Conservation (phyloP, 768 basidiomycete genomes). For the Rhizopogon vulgaris region DNA sequence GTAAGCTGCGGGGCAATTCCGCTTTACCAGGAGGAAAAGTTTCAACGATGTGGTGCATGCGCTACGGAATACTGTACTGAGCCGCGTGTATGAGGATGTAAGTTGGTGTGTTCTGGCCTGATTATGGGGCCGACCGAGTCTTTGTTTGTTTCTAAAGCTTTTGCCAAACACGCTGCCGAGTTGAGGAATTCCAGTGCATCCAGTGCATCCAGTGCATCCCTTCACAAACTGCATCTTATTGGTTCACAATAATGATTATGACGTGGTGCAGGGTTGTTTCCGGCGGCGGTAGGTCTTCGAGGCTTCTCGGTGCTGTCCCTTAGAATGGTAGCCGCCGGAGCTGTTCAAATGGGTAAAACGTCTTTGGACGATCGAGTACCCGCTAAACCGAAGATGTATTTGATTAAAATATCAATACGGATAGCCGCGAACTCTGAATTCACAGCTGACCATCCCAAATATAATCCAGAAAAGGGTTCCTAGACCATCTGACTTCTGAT, state of each 20-base stretch:
- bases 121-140: not conserved
- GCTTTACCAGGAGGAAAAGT: not conserved
- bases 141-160: constrained; percentile 6
- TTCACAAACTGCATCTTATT: not conserved
- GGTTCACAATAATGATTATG: not conserved
- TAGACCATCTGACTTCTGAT: constrained; percentile 69
- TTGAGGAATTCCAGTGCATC: not conserved
- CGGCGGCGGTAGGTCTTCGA: not conserved
- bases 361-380: too few relatives aligned
- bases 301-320: not conserved
- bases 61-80: not conserved
- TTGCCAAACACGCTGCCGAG: constrained; percentile 4
- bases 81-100: too few relatives aligned
- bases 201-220: not conserved
- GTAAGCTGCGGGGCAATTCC: not conserved
- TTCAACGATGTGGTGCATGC: not conserved
- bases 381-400: too few relatives aligned
- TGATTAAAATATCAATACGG: not conserved
- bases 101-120: not conserved
- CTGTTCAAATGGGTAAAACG: not conserved
- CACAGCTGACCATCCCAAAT: constrained; percentile 63
- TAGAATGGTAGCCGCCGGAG: not conserved
- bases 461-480: constrained; percentile 61
- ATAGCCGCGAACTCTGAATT: not conserved
- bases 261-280: too few relatives aligned